Evolutionary conservation across 1,139 yeast genomes (phyloP).

Genomic region (Yamadazyma atmosphaerica): DNA sequence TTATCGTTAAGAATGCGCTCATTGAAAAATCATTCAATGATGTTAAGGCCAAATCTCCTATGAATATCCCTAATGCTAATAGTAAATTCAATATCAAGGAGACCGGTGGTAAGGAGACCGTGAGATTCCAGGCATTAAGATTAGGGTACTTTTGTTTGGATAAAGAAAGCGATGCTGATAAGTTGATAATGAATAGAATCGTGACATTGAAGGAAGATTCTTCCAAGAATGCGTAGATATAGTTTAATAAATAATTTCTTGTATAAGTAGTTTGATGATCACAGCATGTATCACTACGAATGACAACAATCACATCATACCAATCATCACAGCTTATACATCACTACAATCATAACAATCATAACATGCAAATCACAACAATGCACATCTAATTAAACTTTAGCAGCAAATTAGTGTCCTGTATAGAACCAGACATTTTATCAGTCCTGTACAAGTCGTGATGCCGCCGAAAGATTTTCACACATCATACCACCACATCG

Average conservation of each 20-base stretch:
- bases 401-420: no score
- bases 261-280: no score
- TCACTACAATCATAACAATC: no score
- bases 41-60: constrained; percentile 69
- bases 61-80: constrained; percentile 65
- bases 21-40: constrained; percentile 79
- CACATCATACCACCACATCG: no score
- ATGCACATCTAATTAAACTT: no score
- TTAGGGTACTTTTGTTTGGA: constrained; percentile 96
- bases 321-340: neutral
- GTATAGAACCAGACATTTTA: no score
- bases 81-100: constrained; percentile 74
- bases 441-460: no score
- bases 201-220: constrained; percentile 85
- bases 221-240: neutral
- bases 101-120: constrained; percentile 67
- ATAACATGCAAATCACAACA: no score
- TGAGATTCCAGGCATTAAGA: constrained; percentile 96
- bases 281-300: no score
- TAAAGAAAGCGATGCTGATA: constrained; percentile 63
- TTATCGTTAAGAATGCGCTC: constrained; percentile 61
- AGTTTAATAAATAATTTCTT: neutral
- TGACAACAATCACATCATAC: no score
- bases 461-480: no score
- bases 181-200: constrained; percentile 76